Evolutionary conservation across 2,329 filamentous ascomycete species (phyloP).

Genomic region (Periconia sp.): DNA sequence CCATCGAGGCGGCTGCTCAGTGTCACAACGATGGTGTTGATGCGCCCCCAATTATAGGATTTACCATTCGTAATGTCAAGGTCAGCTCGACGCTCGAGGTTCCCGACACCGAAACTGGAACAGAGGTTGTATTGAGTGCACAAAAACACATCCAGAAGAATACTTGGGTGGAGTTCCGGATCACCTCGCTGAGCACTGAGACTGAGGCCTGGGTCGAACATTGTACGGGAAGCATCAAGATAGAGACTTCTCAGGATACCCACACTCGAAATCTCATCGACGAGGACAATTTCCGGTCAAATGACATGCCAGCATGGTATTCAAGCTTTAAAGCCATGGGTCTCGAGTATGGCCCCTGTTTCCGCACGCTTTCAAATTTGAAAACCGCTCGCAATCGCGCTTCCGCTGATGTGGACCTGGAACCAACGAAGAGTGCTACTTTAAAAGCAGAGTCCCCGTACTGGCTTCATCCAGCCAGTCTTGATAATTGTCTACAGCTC

Average conservation of each 20-base stretch:
- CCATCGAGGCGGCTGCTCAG: conserved; percentile 2
- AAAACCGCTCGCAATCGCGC: conserved; percentile 4
- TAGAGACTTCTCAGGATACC: conserved; percentile 4
- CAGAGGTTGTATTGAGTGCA: not conserved
- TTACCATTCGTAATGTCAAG: conserved; percentile 22
- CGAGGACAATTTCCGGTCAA: not conserved
- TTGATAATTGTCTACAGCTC: conserved; percentile 36
- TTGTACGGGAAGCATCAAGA: conserved; percentile 18
- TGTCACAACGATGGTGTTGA: not conserved
- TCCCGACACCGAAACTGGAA: not conserved
- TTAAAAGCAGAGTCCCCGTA: conserved; percentile 28
- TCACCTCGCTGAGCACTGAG: not conserved
- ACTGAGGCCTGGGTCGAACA: conserved; percentile 25
- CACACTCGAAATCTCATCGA: not conserved
- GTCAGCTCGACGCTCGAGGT: conserved; percentile 12
- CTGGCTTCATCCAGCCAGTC: conserved; percentile 33
- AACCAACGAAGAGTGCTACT: conserved; percentile 9
- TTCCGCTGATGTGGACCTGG: conserved; percentile 13
- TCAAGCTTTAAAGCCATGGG: conserved; percentile 15
- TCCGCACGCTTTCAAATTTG: conserved; percentile 17
- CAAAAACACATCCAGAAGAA: not conserved
- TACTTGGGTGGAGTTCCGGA: not conserved
- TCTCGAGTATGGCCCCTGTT: conserved; percentile 23
- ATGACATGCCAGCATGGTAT: conserved; percentile 21
- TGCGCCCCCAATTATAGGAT: not conserved